Base-by-base conservation (phyloP, 2,329 filamentous ascomycete species). In the Diaporthe humulicola region DNA sequence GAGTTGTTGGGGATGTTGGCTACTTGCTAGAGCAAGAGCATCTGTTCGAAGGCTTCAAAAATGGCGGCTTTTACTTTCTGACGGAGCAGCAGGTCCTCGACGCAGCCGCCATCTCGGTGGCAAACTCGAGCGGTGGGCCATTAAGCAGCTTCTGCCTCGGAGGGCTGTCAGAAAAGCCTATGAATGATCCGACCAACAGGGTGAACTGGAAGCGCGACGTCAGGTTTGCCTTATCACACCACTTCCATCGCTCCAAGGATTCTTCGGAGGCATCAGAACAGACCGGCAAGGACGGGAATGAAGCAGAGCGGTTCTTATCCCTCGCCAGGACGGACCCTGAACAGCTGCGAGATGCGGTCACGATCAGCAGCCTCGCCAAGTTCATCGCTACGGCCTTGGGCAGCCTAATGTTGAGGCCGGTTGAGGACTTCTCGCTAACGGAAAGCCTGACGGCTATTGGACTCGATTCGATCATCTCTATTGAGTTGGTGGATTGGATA, bases 1-100 rank as follows among this genome's bases (percentile, higher is more conserved):
- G 84, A 2, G 76, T 77, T 1, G 77, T 86, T 38, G 54, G 70
- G 8, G 78, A 78, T 48, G 76, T 80, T 50, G 79, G 79, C n/a
- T 80, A 79, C 73, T 75, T 80, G 8, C 78, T 78, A 3, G 79
- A 80, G 45, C 56, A 79, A 78, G 45, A 58, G 74, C n/a, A 74
- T 75, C 36, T 76, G 76, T 17, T 77, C 74, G 75, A 77, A 77
- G 54, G 48, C 75, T 79, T 45, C 77, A 75, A 30, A 56, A 76
- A 14, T 76, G 79, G 61, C 77, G 79, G 5, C 67, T 58, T 79
- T n/a, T 77, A 78, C 71, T 74, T 78, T 19, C 73, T 80, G 19
- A 56, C 71, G 40, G 40, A 42, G 12, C 40, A 42, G 12, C 40
- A 42, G 40, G 40, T 42, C 9, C 40, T 42, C 12, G 40, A 42